Base-by-base conservation (phyloP, 2,329 filamentous ascomycete species). In the Phyllosticta citriasiana region DNA sequence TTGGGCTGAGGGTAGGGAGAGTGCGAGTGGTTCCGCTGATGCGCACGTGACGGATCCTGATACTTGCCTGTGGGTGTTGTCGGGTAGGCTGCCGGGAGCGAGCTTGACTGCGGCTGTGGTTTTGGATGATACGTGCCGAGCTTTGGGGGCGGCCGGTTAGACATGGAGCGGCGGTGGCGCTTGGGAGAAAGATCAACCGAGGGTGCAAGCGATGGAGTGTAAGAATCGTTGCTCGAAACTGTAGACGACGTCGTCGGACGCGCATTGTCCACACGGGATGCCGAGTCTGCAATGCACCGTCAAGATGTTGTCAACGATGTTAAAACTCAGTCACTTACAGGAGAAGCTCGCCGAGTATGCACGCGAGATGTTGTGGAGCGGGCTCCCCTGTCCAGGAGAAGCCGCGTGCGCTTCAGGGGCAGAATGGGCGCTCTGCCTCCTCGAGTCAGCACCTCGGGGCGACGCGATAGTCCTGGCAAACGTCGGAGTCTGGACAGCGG, bases 141-240 rank as follows among this genome's bases (percentile, higher is more conserved):
- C 9, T 71, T 67, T 50, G 72, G 73, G 2, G 72, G 71, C 10
- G 66, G 65, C 57, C 69, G 65, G 10, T 69, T 68, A 50, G 70
- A 67, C 55, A 67, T 74, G 9, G 73, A 72, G 33, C 73, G 68
- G 56, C 73, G 69, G 60, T 72, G 70, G 64, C 73, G 71, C 53
- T 68, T 66, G 54, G 68, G 62, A 53, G 67, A 67, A 35, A 74
- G 66, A 27, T 73, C 69, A 25, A 69, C 66, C 26, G 72, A 69
- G 19, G 73, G 69, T 40, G 70, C 73, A 14, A 74, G 68, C 7
- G 68, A 65, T 27, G 65, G 63, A 4, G 65, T 66, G 26, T 59
- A 60, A 24, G 63, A 62, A 25, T 63, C 60, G 22, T 65, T 64
- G 24, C 67, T 65, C n/a, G 66, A 66, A 47, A 69, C 70, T 10